Evolutionary conservation across 2,329 filamentous ascomycete genomes (phyloP).

Genomic region (Exserohilum rostratum): DNA sequence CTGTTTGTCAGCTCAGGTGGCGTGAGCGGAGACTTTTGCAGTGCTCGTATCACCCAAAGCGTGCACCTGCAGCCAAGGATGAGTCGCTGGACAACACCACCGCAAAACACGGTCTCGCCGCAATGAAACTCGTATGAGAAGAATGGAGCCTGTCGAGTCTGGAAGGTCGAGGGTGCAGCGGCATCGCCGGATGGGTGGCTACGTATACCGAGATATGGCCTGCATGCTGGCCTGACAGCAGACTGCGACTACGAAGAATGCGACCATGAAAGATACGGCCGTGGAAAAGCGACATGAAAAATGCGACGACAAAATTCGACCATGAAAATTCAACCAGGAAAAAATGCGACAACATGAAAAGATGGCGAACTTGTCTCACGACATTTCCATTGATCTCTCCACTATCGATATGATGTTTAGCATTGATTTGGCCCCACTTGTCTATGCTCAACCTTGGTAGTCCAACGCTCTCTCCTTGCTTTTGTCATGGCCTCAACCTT

Average conservation of each 20-base stretch:
- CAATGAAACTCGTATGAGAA: not conserved
- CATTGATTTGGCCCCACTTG: too few relatives aligned
- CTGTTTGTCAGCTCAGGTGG: conserved; percentile 27
- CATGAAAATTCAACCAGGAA: too few relatives aligned
- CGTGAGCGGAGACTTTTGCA: conserved; percentile 18
- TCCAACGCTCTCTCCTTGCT: not conserved
- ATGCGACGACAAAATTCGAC: too few relatives aligned
- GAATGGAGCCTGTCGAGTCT: not conserved
- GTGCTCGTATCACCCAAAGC: not conserved
- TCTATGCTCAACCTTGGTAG: not conserved
- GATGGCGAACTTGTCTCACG: not conserved
- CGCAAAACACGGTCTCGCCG: not conserved
- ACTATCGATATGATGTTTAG: too few relatives aligned
- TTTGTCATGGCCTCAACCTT: conserved; percentile 3
- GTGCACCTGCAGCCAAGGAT: conserved; percentile 2
- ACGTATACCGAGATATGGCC: not conserved
- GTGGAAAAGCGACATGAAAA: too few relatives aligned
- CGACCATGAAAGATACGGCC: too few relatives aligned
- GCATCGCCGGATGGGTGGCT: not conserved
- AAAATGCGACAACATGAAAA: too few relatives aligned
- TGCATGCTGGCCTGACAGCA: not conserved
- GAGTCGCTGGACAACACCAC: not conserved
- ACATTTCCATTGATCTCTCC: not conserved
- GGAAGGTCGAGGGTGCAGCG: not conserved
- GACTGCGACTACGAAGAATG: not conserved